These are phyloP conservation scores for Beauveria varroae DNA, from an alignment of 2,329 filamentous ascomycete genomes.

Conservation along the genomic window DNA sequence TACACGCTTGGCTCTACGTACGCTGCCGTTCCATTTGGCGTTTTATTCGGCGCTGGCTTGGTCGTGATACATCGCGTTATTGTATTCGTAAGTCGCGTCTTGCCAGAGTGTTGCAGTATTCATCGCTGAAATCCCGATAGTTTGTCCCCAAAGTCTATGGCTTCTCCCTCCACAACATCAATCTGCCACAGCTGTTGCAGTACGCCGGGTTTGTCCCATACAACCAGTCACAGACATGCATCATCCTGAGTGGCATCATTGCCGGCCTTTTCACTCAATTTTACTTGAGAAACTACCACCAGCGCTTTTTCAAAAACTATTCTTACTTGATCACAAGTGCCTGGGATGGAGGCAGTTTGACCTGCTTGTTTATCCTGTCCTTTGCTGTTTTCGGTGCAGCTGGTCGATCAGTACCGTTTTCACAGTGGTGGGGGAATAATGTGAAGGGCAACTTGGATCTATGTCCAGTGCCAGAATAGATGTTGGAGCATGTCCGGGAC, in stretches of 20 bases:
- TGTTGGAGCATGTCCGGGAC: no score
- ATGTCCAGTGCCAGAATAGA: conserved; percentile 32
- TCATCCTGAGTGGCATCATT: conserved; percentile 38
- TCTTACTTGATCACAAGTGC: conserved; percentile 46
- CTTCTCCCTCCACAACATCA: conserved; percentile 36
- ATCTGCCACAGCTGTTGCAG: conserved; percentile 47
- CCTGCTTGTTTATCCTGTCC: conserved; percentile 43
- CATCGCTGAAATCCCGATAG: conserved; percentile 18
- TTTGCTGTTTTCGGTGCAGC: conserved; percentile 50
- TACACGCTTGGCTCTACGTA: conserved; percentile 39
- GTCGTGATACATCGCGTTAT: conserved; percentile 39
- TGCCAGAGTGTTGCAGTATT: no score
- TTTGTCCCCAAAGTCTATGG: conserved; percentile 38
- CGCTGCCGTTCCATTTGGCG: conserved; percentile 40
- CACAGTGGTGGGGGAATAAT: conserved; percentile 49
- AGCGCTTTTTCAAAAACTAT: conserved; percentile 45
- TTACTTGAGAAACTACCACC: conserved; percentile 44
- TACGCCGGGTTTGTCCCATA: conserved; percentile 48
- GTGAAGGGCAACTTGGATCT: conserved; percentile 38
- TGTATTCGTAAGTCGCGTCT: conserved; percentile 25
- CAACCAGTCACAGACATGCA: conserved; percentile 47
- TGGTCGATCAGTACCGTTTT: conserved; percentile 35
- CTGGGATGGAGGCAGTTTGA: conserved; percentile 42
- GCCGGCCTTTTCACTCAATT: conserved; percentile 42
- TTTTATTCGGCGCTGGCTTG: conserved; percentile 38